Conservation (phyloP, 106 monocot species). For the Platanthera zijinensis region DNA sequence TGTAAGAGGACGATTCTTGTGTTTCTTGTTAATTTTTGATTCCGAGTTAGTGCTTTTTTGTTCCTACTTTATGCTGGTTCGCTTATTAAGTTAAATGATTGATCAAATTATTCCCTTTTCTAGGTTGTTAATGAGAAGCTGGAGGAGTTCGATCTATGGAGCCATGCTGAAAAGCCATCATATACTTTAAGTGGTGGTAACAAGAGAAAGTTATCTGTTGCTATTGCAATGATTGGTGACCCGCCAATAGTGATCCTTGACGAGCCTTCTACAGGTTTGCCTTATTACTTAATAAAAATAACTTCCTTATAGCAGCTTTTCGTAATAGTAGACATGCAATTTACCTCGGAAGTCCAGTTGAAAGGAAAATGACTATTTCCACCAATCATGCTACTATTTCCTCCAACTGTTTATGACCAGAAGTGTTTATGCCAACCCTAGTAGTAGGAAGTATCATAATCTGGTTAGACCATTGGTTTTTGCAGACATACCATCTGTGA, state of each 20-base stretch:
- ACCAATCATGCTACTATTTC: too few relatives aligned
- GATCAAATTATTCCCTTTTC: conserved; percentile 2
- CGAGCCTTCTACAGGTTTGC: conserved; percentile 90
- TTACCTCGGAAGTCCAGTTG: not conserved
- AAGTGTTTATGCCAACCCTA: too few relatives aligned
- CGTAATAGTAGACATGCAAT: not conserved
- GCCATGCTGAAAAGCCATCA: conserved; percentile 78
- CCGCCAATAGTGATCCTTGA: conserved; percentile 96
- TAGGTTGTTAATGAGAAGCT: conserved; percentile 83
- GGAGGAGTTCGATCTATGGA: conserved; percentile 73
- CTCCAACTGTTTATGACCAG: too few relatives aligned
- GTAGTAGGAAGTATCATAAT: too few relatives aligned
- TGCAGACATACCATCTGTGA: too few relatives aligned
- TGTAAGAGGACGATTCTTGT: conserved; percentile 20
- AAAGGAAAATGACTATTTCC: not conserved
- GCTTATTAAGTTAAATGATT: not conserved
- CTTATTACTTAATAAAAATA: not conserved
- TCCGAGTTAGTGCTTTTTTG: not conserved
- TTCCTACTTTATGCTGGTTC: not conserved
- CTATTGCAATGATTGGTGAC: conserved; percentile 94
- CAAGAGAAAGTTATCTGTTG: conserved; percentile 92
- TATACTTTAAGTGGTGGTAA: conserved; percentile 85
- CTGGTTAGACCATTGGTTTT: too few relatives aligned
- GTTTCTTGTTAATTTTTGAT: not conserved
- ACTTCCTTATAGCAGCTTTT: not conserved